These are phyloP conservation scores for Tulasnella calospora DNA, from an alignment of 768 basidiomycete genomes.

Conservation along the genomic window DNA sequence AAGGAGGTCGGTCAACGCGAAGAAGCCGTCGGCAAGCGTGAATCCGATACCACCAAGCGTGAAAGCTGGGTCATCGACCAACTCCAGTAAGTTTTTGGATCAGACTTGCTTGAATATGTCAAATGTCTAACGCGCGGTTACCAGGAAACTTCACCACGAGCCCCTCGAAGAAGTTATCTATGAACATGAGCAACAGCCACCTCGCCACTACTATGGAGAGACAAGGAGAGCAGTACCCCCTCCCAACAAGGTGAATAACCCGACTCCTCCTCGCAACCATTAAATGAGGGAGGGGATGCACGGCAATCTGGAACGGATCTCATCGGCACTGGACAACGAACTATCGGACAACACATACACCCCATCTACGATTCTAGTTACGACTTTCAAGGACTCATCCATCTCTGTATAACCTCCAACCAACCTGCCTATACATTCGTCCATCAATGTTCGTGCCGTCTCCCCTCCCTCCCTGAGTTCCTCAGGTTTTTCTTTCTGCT, in stretches of 20 bases:
- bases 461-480: constrained; percentile 23
- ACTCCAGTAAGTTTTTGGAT: constrained; percentile 57
- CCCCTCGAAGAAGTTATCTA: constrained; percentile 29
- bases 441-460: constrained; percentile 27
- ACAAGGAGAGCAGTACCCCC: constrained; percentile 14
- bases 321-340: constrained; percentile 22
- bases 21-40: constrained; percentile 76
- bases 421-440: constrained; percentile 2
- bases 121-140: background rate
- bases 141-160: constrained; percentile 21
- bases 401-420: constrained; percentile 15
- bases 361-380: background rate
- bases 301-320: constrained; percentile 18
- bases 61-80: constrained; percentile 93
- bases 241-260: constrained; percentile 26
- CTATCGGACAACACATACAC: constrained; percentile 3
- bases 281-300: constrained; percentile 15
- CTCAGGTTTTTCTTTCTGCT: constrained; percentile 1
- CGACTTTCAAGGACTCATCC: background rate
- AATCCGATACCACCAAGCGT: constrained; percentile 80
- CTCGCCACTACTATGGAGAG: constrained; percentile 27
- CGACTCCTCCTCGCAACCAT: constrained; percentile 18
- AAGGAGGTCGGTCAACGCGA: constrained; percentile 82
- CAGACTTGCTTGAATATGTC: background rate
- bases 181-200: constrained; percentile 20